Percentiles rank a stretch among this genome's conserved stretches.
phyloP scores from a whole-genome alignment of 148 eudicot genomes.

The Vaccinium darrowii region DNA sequence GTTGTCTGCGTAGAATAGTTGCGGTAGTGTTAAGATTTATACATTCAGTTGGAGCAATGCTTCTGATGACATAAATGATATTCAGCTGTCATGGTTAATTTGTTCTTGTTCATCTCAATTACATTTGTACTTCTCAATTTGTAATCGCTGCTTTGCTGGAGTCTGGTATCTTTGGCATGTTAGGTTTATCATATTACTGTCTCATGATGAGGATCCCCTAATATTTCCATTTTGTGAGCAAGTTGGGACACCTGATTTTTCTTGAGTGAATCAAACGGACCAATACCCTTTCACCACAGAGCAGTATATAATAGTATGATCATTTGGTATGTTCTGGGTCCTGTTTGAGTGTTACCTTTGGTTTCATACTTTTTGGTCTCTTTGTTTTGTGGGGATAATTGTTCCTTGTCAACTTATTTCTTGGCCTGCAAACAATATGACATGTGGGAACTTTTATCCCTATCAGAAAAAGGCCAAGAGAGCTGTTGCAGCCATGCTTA shows the following conservation, averaged over 20 bases:
- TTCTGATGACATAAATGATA: neutral
- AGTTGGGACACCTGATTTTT: neutral
- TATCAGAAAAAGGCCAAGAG: constrained; percentile 80
- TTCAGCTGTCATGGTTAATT: neutral
- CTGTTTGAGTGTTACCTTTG: neutral
- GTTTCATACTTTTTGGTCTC: neutral
- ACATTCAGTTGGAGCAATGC: neutral
- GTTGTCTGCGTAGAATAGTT: neutral
- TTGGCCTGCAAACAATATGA: neutral
- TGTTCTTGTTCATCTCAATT: neutral
- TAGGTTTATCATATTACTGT: neutral
- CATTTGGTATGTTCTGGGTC: neutral
- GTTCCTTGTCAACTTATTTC: neutral
- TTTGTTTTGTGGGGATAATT: neutral
- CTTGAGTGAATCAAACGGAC: neutral
- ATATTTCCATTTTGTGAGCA: neutral
- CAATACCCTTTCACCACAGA: neutral
- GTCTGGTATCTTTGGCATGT: neutral
- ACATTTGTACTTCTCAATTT: neutral
- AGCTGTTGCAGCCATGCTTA: constrained; percentile 96
- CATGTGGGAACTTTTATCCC: neutral
- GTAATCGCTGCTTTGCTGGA: neutral
- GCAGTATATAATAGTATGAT: neutral
- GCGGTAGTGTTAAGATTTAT: neutral
- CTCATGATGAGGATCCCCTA: neutral